Evolutionary conservation across 2,329 filamentous ascomycete species (phyloP), one percentile per base, ranked within the genome.

Genomic region (Penicillium sp.): DNA sequence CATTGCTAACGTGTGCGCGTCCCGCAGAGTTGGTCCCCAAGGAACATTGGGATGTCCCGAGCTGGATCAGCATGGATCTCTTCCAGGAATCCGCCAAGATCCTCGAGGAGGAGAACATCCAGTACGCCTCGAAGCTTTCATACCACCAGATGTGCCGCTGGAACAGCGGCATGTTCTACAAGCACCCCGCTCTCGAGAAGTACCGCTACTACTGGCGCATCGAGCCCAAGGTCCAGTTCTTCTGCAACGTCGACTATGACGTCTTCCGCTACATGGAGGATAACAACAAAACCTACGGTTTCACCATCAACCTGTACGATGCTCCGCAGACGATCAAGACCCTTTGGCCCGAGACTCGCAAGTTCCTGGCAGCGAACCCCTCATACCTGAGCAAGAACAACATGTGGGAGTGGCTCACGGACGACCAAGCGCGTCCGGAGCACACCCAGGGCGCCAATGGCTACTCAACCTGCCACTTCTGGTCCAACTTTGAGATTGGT

Each of bases 81-180:
- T 96, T 91, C 79, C 77, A 87, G 41, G 92, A 96, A 75, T 96
- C 92, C 28, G 88, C 91, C 61, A 86, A 91, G 72, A 86, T 96
- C 8, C 85, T 99, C 57, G 83, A 90, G 71, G 90, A 95, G 73
- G 86, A 94, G 71, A 85, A 90, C 10, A 92, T 99, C 45, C 94
- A 98, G 75, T 99, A 99, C 76, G 91, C 91, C 71, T 84, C 88
- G 68, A 91, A 90, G 83, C 79, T 91, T 55, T 96, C 92, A 51
- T 99, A 99, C 79, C 94, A 98, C 78, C 90, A 98, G 75, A 99
- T 99, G 95, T 99, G 95, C 75, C 88, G 95, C 58, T 99, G 95
- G 95, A 99, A 99, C 81, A 96, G 91, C 72, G 95, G 95, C 72
- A 84, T 98, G 77, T 99, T 99, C 83, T 97, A 96, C 83, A 92